Evolutionary conservation across 1,139 yeast genomes (phyloP), one percentile per base, ranked within the genome.

Genomic region (Candida sojae): DNA sequence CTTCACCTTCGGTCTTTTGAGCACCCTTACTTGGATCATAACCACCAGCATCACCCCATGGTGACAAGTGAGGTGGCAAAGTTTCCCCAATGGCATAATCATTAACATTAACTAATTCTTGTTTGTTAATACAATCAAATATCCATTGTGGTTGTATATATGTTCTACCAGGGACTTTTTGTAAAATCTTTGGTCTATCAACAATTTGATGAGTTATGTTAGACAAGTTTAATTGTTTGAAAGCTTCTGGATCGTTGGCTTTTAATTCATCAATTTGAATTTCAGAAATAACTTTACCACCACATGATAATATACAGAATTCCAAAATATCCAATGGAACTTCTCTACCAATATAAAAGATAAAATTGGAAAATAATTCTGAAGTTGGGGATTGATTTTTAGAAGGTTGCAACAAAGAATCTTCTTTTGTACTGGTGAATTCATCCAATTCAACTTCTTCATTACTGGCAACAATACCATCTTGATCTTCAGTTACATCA

Each of bases 61-160:
- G 99, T 48, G 96, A 88, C 63, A 95, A 79, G 70, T 93, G 99
- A 39, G 99, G 98, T 42, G 98, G 98, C 54, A 95, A 78, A 8
- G 91, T 75, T 70, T 93, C 98, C 49, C 99, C 99, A 4, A 97
- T 96, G 40, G 95, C 88, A 64, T 93, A 93, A 50, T 77, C 79
- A 49, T 86, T 84, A 26, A 88, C 97, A 35, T 93, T 81, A 49
- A 88, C 76, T 54, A 93, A 77, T 53, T 80, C 77, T 45, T 83
- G 81, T 70, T 87, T 86, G 73, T 93, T 93, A 57, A 95, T 76
- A 62, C 89, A 85, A 66, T 93, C 99, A 67, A 93, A 92, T 43
- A 93, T 77, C 99, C 99, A 95, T 75, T 93, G 99, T 32, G 99
- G 99, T 72, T 93, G 99, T 45, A 92, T 70, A 63, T 95, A 95